A percentile compares a stretch with the other conserved stretches of the same genome.
Conservation (phyloP, 345 rosid genomes). For the Salix arbutifolia region DNA sequence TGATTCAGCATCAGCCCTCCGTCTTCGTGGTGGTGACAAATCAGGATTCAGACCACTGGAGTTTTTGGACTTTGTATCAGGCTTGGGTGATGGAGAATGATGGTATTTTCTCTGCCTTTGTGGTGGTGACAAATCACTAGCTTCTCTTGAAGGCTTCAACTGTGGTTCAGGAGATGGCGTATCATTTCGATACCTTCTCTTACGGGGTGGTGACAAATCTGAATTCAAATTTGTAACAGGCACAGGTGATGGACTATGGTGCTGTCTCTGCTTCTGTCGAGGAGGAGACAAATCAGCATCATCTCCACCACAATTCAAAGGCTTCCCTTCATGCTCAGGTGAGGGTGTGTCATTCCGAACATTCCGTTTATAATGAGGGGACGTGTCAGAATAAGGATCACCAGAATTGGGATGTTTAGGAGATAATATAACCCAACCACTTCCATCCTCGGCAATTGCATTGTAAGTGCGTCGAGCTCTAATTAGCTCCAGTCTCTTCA, state of each 20-base stretch:
- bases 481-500: constrained; percentile 71
- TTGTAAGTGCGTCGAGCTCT: constrained; percentile 52
- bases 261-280: neutral
- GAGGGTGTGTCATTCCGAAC: constrained; percentile 20
- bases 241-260: constrained; percentile 2
- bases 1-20: constrained; percentile 30
- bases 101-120: constrained; percentile 27
- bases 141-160: constrained; percentile 21
- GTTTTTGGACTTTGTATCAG: neutral
- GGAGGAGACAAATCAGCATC: constrained; percentile 20
- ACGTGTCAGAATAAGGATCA: constrained; percentile 41
- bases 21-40: constrained; percentile 42
- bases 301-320: neutral
- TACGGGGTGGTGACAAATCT: constrained; percentile 25
- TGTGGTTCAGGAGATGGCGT: constrained; percentile 52
- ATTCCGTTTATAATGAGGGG: constrained; percentile 45
- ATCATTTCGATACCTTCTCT: constrained; percentile 47
- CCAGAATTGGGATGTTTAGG: constrained; percentile 7
- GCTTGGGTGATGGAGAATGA: constrained; percentile 41
- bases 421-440: constrained; percentile 81
- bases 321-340: constrained; percentile 12
- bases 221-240: neutral
- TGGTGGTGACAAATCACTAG: constrained; percentile 53
- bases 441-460: constrained; percentile 88
- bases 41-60: constrained; percentile 4